Evolutionary conservation across 139 green algal species (phyloP).

Genomic region (Chlamydomonas schloesseri): DNA sequence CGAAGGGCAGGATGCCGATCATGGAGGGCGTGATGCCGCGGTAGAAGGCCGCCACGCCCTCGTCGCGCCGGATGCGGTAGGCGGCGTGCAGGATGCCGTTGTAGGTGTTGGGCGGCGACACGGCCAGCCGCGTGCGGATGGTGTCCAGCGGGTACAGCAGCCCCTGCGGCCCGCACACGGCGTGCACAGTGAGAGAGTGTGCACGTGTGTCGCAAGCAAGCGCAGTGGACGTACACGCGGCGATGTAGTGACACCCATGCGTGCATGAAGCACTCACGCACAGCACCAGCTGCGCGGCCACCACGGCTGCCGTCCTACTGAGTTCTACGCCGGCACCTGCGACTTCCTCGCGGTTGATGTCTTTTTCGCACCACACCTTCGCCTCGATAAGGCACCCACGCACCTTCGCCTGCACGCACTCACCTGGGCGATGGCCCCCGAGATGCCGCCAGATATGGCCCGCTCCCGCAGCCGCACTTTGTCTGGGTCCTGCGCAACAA

Average conservation of each 20-base stretch:
- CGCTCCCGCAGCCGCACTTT: slow-evolving; percentile 69
- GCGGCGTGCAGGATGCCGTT: slow-evolving; percentile 72
- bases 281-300: too few species aligned
- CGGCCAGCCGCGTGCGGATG: slow-evolving; percentile 87
- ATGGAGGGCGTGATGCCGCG: slow-evolving; percentile 82
- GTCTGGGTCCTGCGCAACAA: slow-evolving; percentile 69
- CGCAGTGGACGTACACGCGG: too few species aligned
- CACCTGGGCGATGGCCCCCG: slow-evolving; percentile 80
- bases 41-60: slow-evolving; percentile 86
- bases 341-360: too few species aligned
- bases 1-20: slow-evolving; percentile 92
- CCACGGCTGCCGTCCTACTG: too few species aligned
- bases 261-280: too few species aligned
- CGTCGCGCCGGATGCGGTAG: slow-evolving; percentile 68
- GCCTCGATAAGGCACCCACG: too few species aligned
- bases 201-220: too few species aligned
- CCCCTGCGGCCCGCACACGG: slow-evolving; percentile 48
- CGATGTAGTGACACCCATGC: too few species aligned
- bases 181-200: too few species aligned
- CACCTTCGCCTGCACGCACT: neutral
- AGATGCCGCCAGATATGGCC: slow-evolving; percentile 76
- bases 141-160: slow-evolving; percentile 92
- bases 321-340: too few species aligned
- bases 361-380: too few species aligned
- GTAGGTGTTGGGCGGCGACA: slow-evolving; percentile 78